phyloP scores from a whole-genome alignment of 306 rosid genomes.

The Ammopiptanthus mongolicus region DNA sequence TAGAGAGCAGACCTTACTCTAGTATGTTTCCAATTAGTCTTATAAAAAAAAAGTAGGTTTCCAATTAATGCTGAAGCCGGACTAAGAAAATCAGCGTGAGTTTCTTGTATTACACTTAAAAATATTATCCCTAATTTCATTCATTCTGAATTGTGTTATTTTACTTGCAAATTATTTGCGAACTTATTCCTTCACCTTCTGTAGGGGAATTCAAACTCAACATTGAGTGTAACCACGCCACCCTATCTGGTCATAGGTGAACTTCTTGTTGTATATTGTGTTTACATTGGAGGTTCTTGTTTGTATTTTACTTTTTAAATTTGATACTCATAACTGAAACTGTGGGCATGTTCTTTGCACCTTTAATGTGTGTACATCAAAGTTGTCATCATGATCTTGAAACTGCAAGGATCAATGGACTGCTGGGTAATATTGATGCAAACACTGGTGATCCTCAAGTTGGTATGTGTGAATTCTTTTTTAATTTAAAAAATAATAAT shows the following conservation, averaged over 20 bases:
- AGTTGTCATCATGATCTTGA: slow-evolving; percentile 97
- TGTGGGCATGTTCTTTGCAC: slow-evolving; percentile 1
- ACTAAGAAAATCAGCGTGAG: neutral
- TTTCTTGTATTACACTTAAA: neutral
- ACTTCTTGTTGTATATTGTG: neutral
- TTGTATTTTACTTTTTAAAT: slow-evolving; percentile 1
- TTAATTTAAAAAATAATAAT: neutral
- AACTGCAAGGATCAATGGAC: slow-evolving; percentile 88
- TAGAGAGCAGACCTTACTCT: neutral
- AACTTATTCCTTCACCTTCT: slow-evolving; percentile 20
- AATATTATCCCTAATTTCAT: neutral
- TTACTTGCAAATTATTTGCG: neutral
- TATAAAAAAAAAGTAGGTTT: no score
- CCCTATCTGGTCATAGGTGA: slow-evolving; percentile 97
- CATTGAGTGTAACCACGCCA: slow-evolving; percentile 97
- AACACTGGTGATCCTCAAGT: slow-evolving; percentile 96
- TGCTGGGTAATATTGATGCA: slow-evolving; percentile 89
- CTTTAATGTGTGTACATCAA: neutral
- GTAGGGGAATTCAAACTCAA: slow-evolving; percentile 86
- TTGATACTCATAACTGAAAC: slow-evolving; percentile 4
- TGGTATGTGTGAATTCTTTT: slow-evolving; percentile 41
- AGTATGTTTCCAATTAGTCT: neutral
- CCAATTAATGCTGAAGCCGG: neutral
- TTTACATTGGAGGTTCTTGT: neutral
- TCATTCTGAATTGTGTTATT: neutral